Base-by-base conservation (phyloP, 1,284 basidiomycete genomes). In the Sutorius eximius region DNA sequence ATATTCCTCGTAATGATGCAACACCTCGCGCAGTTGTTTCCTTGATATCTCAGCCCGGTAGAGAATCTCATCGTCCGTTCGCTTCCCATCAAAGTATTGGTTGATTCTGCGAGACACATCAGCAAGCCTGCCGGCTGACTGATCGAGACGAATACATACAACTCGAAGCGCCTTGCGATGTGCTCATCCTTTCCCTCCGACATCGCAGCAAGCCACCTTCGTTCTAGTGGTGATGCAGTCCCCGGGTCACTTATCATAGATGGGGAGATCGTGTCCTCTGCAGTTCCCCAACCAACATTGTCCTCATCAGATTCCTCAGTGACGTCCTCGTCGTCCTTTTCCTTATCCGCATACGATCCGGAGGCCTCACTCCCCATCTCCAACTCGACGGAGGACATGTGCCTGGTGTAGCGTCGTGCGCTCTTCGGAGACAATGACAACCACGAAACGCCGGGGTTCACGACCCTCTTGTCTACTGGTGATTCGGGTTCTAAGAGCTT, bases 231-330 rank as follows among this genome's bases (percentile, higher is more conserved):
- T 13, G 85, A 91, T 24, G 93, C 92, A 34, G 86, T 79, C 2
- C 85, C 86, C n/a, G 93, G 93, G 71, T 94, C 89, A 51, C 78
- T 77, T 49, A 95, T 92, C 68, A 95, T 83, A 1, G 82, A 81
- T 9, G 88, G 76, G 50, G 71, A 71, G n/a, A 78, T 66, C 46
- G 80, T 79, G 61, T 85, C 82, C 46, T 81, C 80, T 33, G 74
- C 71, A 29, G 78, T 77, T 51, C 82, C 77, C 78, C 78, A 79
- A 37, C 77, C 78, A 24, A 75, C 66, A 36, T 72, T 71, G 44
- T 73, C 75, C 38, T 71, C 70, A 27, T 71, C 72, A 0, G 71
- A 71, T 51, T 71, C 70, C 36, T 73, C 71, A 40, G 71, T 70
- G 43, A 66, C 65, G 13, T 71, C 70, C 38, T 70, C 70, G 3